Evolutionary conservation across 331 rosid species (phyloP).

Genomic region (Acacia pycnantha): DNA sequence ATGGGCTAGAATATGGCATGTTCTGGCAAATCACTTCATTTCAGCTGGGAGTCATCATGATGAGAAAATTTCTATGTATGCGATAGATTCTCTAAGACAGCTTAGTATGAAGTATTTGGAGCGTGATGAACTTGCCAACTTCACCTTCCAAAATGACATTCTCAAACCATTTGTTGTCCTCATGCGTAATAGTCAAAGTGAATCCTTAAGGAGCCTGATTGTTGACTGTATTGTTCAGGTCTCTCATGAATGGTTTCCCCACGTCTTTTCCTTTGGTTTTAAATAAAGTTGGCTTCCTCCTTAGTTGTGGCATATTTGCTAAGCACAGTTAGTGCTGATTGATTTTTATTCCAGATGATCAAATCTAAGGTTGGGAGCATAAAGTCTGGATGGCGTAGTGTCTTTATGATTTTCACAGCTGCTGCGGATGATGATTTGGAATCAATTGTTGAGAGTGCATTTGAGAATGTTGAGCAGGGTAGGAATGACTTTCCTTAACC

Average conservation of each 20-base stretch:
- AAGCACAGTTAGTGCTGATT: slow-evolving; percentile 31
- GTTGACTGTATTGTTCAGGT: slow-evolving; percentile 99
- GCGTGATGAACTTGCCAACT: slow-evolving; percentile 96
- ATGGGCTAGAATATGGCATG: slow-evolving; percentile 99
- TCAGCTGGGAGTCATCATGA: slow-evolving; percentile 98
- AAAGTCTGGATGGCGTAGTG: slow-evolving; percentile 98
- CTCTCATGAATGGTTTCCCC: slow-evolving; percentile 20
- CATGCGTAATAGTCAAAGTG: slow-evolving; percentile 95
- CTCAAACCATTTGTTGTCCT: slow-evolving; percentile 99
- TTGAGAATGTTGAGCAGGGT: slow-evolving; percentile 99
- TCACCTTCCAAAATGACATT: slow-evolving; percentile 98
- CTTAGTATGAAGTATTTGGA: slow-evolving; percentile 99
- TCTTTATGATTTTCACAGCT: slow-evolving; percentile 97
- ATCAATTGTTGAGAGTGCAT: slow-evolving; percentile 96
- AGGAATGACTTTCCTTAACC: slow-evolving; percentile 33
- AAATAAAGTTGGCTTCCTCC: slow-evolving; percentile 2
- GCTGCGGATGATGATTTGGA: slow-evolving; percentile 98
- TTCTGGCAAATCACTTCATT: slow-evolving; percentile 93
- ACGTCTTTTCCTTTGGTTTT: not conserved
- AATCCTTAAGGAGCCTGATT: slow-evolving; percentile 87
- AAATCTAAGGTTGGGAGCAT: slow-evolving; percentile 98
- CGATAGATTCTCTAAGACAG: slow-evolving; percentile 96
- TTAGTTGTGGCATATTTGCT: slow-evolving; percentile 1
- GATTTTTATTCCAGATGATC: slow-evolving; percentile 72
- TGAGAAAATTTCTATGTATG: slow-evolving; percentile 95